These are phyloP conservation scores for Coffea canephora DNA, from an alignment of 257 asterid species.

Conservation along the genomic window DNA sequence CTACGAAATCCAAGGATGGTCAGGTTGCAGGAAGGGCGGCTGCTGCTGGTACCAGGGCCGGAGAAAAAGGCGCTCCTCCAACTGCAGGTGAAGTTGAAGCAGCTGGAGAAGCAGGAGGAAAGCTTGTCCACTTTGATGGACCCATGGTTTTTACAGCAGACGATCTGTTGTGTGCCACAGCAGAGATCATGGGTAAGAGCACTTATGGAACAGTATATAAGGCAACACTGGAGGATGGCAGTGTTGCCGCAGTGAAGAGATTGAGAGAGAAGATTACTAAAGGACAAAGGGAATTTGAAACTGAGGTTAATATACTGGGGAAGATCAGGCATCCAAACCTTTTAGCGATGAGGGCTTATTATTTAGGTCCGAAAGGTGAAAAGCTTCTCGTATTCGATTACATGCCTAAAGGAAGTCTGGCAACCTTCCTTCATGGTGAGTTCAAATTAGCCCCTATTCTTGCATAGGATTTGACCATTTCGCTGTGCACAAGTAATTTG, in stretches of 20 bases:
- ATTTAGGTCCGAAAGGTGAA: slow-evolving; percentile 95
- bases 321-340: slow-evolving; percentile 87
- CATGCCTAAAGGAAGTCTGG: slow-evolving; percentile 84
- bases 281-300: slow-evolving; percentile 80
- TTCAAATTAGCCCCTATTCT: neutral
- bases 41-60: slow-evolving; percentile 22
- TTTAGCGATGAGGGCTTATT: slow-evolving; percentile 85
- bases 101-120: slow-evolving; percentile 82
- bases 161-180: slow-evolving; percentile 91
- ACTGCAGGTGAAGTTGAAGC: slow-evolving; percentile 44
- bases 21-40: slow-evolving; percentile 26
- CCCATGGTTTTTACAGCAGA: slow-evolving; percentile 77
- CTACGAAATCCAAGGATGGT: slow-evolving; percentile 31
- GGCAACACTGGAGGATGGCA: slow-evolving; percentile 87
- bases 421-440: slow-evolving; percentile 86
- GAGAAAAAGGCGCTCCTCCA: slow-evolving; percentile 41
- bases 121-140: slow-evolving; percentile 92
- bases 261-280: slow-evolving; percentile 89
- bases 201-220: slow-evolving; percentile 93
- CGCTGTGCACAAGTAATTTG: neutral
- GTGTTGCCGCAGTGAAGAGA: slow-evolving; percentile 90
- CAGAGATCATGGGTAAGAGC: slow-evolving; percentile 95
- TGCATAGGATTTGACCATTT: neutral
- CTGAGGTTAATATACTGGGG: slow-evolving; percentile 71
- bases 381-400: slow-evolving; percentile 91